These are phyloP conservation scores for Leccinum subtestaceum DNA, from an alignment of 768 basidiomycete species.

Conservation along the genomic window DNA sequence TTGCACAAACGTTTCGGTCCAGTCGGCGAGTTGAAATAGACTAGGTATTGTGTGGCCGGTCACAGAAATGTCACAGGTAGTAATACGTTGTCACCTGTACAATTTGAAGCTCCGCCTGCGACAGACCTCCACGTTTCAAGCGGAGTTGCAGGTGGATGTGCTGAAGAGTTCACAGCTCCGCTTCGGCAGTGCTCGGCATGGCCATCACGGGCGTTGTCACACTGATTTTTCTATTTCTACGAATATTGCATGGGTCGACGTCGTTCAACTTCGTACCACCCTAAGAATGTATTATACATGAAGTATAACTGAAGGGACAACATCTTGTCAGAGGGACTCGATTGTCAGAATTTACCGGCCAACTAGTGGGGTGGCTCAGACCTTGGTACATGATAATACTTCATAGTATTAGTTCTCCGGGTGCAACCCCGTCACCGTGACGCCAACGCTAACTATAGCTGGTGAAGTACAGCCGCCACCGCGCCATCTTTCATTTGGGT, in stretches of 20 bases:
- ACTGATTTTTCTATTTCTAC: background rate
- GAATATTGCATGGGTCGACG: background rate
- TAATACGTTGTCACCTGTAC: too few relatives aligned
- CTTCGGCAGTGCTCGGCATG: background rate
- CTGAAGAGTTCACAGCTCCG: background rate
- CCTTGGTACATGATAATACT: too few relatives aligned
- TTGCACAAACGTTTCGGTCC: too few relatives aligned
- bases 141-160: too few relatives aligned
- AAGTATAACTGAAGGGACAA: background rate
- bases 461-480: background rate
- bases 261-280: background rate
- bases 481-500: conserved; percentile 12
- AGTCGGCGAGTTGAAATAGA: too few relatives aligned
- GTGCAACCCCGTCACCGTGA: too few relatives aligned
- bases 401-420: too few relatives aligned
- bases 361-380: background rate
- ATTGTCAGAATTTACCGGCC: background rate
- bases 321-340: background rate
- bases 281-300: background rate
- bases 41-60: too few relatives aligned
- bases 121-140: too few relatives aligned
- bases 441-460: too few relatives aligned
- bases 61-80: too few relatives aligned
- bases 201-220: background rate
- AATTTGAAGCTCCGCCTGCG: too few relatives aligned